A percentile compares a stretch with the other conserved stretches of the same genome.
Conservation (phyloP, 805 yeast genomes). For the Lachancea sp. region DNA sequence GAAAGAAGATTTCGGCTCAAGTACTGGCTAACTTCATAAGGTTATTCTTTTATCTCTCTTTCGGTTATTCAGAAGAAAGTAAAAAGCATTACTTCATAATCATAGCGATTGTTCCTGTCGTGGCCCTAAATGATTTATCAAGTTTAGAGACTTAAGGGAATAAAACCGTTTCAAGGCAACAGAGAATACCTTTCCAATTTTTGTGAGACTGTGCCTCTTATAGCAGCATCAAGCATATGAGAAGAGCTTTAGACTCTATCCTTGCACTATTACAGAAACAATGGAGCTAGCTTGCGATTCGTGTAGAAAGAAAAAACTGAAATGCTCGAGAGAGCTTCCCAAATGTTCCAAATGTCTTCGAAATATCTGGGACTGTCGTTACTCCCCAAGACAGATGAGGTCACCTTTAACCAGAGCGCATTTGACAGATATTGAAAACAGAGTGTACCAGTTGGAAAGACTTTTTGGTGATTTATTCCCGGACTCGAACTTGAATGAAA, state of each 20-base stretch:
- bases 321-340: slow-evolving; percentile 75
- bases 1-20: no score
- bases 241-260: no score
- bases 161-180: no score
- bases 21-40: no score
- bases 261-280: neutral
- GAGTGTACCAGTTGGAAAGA: slow-evolving; percentile 42
- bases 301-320: slow-evolving; percentile 71
- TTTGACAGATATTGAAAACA: slow-evolving; percentile 65
- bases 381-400: slow-evolving; percentile 71
- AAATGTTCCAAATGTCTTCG: slow-evolving; percentile 67
- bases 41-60: neutral
- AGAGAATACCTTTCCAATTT: no score
- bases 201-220: neutral
- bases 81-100: no score
- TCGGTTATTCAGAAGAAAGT: neutral
- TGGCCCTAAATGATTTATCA: neutral
- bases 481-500: slow-evolving; percentile 40
- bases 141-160: no score
- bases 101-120: neutral
- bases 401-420: slow-evolving; percentile 80
- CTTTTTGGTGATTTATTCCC: slow-evolving; percentile 41
- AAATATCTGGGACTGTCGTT: slow-evolving; percentile 68
- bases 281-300: slow-evolving; percentile 51
- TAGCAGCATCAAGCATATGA: neutral